A percentile compares a stretch with the other conserved stretches of the same genome.
Conservation (phyloP, 129 eudicot species). For the Arctium lappa region DNA sequence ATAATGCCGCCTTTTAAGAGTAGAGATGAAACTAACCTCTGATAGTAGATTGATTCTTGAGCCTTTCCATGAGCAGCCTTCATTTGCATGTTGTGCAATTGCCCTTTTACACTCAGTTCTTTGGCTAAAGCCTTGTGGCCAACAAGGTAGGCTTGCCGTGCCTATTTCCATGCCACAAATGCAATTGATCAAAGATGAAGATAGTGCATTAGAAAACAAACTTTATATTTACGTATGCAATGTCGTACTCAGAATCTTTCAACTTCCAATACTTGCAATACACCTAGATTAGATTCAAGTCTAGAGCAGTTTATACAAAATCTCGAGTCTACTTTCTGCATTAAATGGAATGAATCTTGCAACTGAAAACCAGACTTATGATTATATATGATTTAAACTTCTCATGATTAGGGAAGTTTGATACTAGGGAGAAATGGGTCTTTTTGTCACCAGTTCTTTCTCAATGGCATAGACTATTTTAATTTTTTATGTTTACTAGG, state of each 20-base stretch:
- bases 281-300: background rate
- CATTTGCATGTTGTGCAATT: constrained; percentile 83
- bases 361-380: too few species aligned
- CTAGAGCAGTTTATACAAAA: background rate
- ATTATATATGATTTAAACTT: too few species aligned
- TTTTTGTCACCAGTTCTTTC: too few species aligned
- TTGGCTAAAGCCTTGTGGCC: constrained; percentile 88
- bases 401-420: too few species aligned
- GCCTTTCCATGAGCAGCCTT: constrained; percentile 87
- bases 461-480: too few species aligned
- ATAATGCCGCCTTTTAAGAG: too few species aligned
- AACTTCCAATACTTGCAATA: too few species aligned
- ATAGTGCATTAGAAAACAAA: background rate
- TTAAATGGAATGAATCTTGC: too few species aligned
- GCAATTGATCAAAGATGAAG: background rate
- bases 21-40: constrained; percentile 44
- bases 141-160: constrained; percentile 69
- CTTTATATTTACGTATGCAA: background rate
- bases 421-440: too few species aligned
- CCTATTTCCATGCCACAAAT: constrained; percentile 36
- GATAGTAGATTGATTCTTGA: constrained; percentile 79
- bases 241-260: background rate
- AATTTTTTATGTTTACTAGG: too few species aligned
- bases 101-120: constrained; percentile 77
- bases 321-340: background rate